Conservation (phyloP, 2,329 filamentous ascomycete species). For the Fusarium sp. region DNA sequence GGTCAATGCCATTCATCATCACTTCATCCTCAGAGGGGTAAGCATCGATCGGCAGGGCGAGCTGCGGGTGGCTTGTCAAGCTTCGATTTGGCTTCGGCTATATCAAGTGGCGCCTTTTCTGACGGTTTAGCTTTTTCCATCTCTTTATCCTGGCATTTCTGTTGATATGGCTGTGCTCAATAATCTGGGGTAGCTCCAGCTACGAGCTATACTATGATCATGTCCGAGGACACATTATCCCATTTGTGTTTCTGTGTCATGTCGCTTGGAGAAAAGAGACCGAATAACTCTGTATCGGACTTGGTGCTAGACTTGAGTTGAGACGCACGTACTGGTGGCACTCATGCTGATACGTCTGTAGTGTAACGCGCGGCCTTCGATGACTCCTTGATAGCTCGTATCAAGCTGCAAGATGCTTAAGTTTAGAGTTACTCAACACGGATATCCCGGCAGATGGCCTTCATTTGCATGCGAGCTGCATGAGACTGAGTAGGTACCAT, state of each 20-base stretch:
- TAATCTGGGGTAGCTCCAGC: no score
- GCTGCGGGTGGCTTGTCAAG: slow-evolving; percentile 1
- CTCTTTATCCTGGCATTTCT: neutral
- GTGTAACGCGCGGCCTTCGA: neutral
- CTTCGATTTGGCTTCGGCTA: neutral
- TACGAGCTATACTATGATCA: rapidly evolving
- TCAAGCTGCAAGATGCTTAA: neutral
- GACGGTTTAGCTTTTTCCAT: neutral
- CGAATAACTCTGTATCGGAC: no score
- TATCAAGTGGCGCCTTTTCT: neutral
- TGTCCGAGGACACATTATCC: neutral
- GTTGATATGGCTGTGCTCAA: neutral
- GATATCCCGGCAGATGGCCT: neutral
- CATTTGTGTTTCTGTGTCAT: neutral
- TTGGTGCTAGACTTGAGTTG: neutral
- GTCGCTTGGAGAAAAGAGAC: neutral
- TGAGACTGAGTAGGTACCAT: neutral
- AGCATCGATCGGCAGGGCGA: slow-evolving; percentile 5
- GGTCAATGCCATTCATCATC: neutral
- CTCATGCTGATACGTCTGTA: neutral
- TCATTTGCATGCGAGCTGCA: no score
- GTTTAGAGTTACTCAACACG: neutral
- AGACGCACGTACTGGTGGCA: neutral
- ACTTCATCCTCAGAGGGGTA: neutral
- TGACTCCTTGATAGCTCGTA: neutral